These are phyloP conservation scores for Babesia divergens DNA, from an alignment of 169 alveolate genomes.

Conservation along the genomic window DNA sequence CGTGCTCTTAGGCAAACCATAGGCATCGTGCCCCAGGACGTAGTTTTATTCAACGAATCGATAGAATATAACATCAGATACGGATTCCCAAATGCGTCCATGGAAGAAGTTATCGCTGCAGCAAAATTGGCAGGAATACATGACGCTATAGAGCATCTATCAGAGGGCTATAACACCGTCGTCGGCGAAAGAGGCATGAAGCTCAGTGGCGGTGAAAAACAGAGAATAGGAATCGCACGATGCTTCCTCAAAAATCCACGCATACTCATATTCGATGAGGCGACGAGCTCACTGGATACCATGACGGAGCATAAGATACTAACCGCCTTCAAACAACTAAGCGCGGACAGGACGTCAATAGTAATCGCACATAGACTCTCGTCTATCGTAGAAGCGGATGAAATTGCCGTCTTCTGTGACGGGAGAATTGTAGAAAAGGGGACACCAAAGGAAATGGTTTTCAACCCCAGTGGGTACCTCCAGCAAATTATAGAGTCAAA, in stretches of 20 bases:
- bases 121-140: slow-evolving; percentile 68
- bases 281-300: slow-evolving; percentile 93
- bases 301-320: slow-evolving; percentile 72
- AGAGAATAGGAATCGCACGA: slow-evolving; percentile 86
- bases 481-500: slow-evolving; percentile 66
- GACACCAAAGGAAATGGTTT: slow-evolving; percentile 76
- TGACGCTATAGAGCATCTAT: slow-evolving; percentile 48
- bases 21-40: slow-evolving; percentile 91
- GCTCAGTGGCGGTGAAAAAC: slow-evolving; percentile 87
- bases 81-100: slow-evolving; percentile 81
- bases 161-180: slow-evolving; percentile 79
- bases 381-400: slow-evolving; percentile 80
- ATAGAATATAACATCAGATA: slow-evolving; percentile 83
- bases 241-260: slow-evolving; percentile 82
- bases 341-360: slow-evolving; percentile 81
- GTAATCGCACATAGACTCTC: slow-evolving; percentile 90
- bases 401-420: slow-evolving; percentile 78
- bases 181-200: slow-evolving; percentile 84
- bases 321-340: slow-evolving; percentile 48
- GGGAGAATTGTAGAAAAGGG: slow-evolving; percentile 89
- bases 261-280: slow-evolving; percentile 92
- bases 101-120: slow-evolving; percentile 68
- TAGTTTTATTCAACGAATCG: slow-evolving; percentile 88
- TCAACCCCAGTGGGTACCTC: slow-evolving; percentile 52
- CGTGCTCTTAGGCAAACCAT: slow-evolving; percentile 64